phyloP scores from a whole-genome alignment of 2,329 filamentous ascomycete genomes.

The Colletotrichum sidae region DNA sequence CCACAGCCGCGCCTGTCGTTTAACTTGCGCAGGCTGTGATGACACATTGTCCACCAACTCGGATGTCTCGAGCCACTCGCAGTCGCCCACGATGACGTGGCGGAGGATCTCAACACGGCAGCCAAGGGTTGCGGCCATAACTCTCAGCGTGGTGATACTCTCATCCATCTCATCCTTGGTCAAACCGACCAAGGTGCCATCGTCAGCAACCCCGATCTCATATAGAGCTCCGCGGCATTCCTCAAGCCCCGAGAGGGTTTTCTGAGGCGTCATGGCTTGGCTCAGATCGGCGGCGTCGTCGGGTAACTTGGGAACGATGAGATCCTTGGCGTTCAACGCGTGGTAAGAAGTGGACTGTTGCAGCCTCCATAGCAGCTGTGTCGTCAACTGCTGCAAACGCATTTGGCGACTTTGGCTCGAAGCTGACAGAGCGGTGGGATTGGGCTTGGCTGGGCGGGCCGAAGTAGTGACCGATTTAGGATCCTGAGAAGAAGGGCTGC shows the following conservation, averaged over 20 bases:
- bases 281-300: conserved; percentile 66
- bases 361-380: conserved; percentile 92
- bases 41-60: conserved; percentile 45
- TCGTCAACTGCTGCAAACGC: conserved; percentile 90
- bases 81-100: conserved; percentile 86
- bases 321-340: conserved; percentile 79
- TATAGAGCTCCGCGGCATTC: conserved; percentile 94
- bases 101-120: conserved; percentile 86
- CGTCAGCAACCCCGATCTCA: conserved; percentile 95
- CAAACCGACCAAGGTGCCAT: conserved; percentile 89
- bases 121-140: conserved; percentile 93
- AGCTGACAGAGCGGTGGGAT: conserved; percentile 42
- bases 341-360: conserved; percentile 96
- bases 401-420: conserved; percentile 81
- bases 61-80: conserved; percentile 73
- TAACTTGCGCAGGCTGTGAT: conserved; percentile 41
- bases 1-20: conserved; percentile 71
- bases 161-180: conserved; percentile 93
- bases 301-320: conserved; percentile 81
- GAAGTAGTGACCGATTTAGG: conserved; percentile 44
- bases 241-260: conserved; percentile 82
- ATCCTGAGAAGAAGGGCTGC: conserved; percentile 40
- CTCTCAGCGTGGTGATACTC: conserved; percentile 83
- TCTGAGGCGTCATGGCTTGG: conserved; percentile 60
- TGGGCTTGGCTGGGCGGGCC: conserved; percentile 23